These are phyloP conservation scores for Fusarium annulatum DNA, from an alignment of 2,329 filamentous ascomycete species.

Conservation along the genomic window DNA sequence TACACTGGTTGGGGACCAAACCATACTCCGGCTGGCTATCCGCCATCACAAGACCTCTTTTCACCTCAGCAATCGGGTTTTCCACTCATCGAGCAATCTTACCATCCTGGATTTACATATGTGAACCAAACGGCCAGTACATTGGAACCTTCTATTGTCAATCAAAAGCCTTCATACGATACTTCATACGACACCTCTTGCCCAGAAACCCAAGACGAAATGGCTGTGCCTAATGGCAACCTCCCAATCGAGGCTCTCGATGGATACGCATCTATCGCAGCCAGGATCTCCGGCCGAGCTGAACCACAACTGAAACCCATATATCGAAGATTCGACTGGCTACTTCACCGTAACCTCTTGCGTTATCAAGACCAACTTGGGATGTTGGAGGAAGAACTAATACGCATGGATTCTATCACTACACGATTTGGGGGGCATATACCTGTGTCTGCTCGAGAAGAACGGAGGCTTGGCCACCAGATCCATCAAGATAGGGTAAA, in stretches of 20 bases:
- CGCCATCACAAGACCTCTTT: constrained; percentile 19
- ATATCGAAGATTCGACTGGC: constrained; percentile 83
- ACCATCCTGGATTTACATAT: constrained; percentile 17
- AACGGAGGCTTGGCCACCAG: background rate
- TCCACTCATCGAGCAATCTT: constrained; percentile 4
- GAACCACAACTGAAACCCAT: constrained; percentile 64
- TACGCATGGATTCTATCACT: constrained; percentile 71
- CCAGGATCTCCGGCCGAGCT: constrained; percentile 56
- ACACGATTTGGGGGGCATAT: constrained; percentile 53
- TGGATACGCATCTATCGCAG: constrained; percentile 73
- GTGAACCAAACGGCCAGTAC: constrained; percentile 1
- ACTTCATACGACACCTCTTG: constrained; percentile 8
- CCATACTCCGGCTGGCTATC: constrained; percentile 24
- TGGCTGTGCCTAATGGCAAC: constrained; percentile 46
- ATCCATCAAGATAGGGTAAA: constrained; percentile 5
- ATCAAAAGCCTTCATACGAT: constrained; percentile 8
- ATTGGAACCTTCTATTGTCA: background rate
- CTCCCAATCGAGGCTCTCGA: constrained; percentile 55
- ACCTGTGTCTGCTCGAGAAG: constrained; percentile 28
- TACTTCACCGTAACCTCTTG: constrained; percentile 85
- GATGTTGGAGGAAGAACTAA: constrained; percentile 83
- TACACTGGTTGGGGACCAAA: constrained; percentile 25
- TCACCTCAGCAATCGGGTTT: constrained; percentile 11
- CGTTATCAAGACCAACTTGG: constrained; percentile 87
- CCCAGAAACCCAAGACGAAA: constrained; percentile 14